phyloP scores from a whole-genome alignment of 177 flowering plant genomes.

The Vitis hybrid region DNA sequence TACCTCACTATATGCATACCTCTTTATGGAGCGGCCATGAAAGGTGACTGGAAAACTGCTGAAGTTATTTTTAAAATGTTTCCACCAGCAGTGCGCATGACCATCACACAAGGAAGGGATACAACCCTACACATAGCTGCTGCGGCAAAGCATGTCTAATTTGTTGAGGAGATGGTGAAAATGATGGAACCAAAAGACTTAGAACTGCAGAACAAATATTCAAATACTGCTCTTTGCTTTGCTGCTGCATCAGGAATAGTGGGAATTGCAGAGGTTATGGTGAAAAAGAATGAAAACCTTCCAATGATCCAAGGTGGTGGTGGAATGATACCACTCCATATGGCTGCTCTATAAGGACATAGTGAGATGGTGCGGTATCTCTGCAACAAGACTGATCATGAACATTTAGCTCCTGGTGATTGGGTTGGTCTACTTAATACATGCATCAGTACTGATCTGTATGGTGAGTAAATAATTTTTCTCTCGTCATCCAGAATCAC shows the following conservation, averaged over 20 bases:
- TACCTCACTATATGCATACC: too few relatives aligned
- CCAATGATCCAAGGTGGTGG: neutral
- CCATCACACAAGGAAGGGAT: too few relatives aligned
- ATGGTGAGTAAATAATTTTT: neutral
- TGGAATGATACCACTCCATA: slow-evolving; percentile 1
- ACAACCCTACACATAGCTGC: too few relatives aligned
- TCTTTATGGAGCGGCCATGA: too few relatives aligned
- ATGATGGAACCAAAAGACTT: too few relatives aligned
- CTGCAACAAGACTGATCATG: neutral
- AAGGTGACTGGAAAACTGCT: too few relatives aligned
- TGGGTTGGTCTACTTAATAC: neutral
- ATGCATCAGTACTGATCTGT: neutral
- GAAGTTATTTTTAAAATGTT: too few relatives aligned
- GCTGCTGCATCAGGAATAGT: neutral
- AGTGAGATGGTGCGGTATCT: slow-evolving; percentile 21
- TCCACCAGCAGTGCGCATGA: too few relatives aligned
- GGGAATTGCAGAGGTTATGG: neutral
- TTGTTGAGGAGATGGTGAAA: too few relatives aligned
- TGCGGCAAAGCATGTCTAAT: too few relatives aligned
- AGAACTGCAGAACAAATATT: too few relatives aligned
- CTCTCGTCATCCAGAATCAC: too few relatives aligned
- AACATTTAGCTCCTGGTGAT: neutral
- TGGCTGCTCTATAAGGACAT: slow-evolving; percentile 20
- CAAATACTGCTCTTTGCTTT: neutral
- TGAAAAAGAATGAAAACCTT: neutral